Evolutionary conservation across 2,329 filamentous ascomycete species (phyloP).

Genomic region (Thielaviopsis musarum): DNA sequence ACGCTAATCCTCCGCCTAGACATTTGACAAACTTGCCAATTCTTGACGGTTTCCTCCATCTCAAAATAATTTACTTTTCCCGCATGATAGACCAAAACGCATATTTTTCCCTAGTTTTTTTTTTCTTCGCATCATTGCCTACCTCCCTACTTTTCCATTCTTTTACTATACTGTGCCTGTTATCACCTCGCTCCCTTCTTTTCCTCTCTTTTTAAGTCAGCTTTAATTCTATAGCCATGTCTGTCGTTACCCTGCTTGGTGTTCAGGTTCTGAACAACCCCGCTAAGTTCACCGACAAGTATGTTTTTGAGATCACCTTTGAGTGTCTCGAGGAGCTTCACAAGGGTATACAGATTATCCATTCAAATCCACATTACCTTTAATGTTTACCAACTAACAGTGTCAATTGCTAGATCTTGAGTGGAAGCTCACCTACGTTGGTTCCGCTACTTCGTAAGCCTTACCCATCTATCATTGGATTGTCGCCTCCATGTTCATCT

Average conservation of each 20-base stretch:
- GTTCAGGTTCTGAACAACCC: constrained; percentile 97
- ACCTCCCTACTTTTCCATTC: background rate
- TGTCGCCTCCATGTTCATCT: constrained; percentile 12
- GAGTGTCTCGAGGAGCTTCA: constrained; percentile 90
- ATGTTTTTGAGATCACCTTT: constrained; percentile 97
- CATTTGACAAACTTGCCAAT: background rate
- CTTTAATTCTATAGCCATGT: constrained; percentile 40
- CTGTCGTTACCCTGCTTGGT: constrained; percentile 86
- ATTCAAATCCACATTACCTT: background rate
- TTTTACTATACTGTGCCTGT: background rate
- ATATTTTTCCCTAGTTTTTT: background rate
- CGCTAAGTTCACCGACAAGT: constrained; percentile 78
- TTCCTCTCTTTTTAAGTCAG: background rate
- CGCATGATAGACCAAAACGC: background rate
- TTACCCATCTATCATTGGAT: constrained; percentile 9
- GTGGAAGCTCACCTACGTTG: constrained; percentile 98
- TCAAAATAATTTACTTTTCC: background rate
- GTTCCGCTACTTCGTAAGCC: constrained; percentile 86
- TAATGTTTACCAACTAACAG: background rate
- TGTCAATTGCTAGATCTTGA: constrained; percentile 55
- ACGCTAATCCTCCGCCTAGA: background rate
- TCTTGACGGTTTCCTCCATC: background rate
- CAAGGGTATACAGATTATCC: constrained; percentile 45
- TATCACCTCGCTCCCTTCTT: background rate
- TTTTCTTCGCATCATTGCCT: background rate